Percentiles rank a stretch among this genome's conserved stretches.
These are phyloP conservation scores for Coemansia umbellata DNA, from an alignment of 192 early-diverging fungal species.

Conservation along the genomic window DNA sequence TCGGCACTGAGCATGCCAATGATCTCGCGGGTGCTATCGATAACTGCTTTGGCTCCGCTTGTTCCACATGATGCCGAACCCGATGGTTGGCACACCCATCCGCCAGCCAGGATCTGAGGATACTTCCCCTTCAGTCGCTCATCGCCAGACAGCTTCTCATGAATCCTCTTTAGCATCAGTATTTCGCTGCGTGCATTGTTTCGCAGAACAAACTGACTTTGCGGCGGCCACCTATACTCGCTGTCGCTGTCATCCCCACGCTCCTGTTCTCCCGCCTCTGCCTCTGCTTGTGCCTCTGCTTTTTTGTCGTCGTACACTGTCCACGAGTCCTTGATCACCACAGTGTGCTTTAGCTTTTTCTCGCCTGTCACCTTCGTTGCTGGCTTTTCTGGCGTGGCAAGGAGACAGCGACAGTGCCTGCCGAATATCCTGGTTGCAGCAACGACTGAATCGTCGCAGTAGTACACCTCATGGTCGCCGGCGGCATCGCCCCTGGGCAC, in stretches of 20 bases:
- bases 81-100: not conserved
- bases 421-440: constrained; percentile 6
- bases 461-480: not conserved
- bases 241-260: no score
- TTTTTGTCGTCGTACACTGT: not conserved
- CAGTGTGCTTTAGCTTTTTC: not conserved
- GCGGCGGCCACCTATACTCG: no score
- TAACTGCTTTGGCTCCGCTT: no score
- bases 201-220: not conserved
- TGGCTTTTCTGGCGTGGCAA: not conserved
- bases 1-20: no score
- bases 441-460: not conserved
- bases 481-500: not conserved
- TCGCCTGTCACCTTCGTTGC: not conserved
- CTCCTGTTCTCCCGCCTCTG: no score
- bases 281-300: no score
- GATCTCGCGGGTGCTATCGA: constrained; percentile 2
- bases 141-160: not conserved
- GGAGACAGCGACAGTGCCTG: constrained; percentile 2
- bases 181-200: constrained; percentile 1
- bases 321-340: constrained; percentile 10
- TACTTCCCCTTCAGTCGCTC: not conserved
- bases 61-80: not conserved
- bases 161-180: not conserved
- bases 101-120: constrained; percentile 1